Evolutionary conservation across 2,329 filamentous ascomycete species (phyloP), one percentile per base, ranked within the genome.

Genomic region (Cyphellophora attinorum): DNA sequence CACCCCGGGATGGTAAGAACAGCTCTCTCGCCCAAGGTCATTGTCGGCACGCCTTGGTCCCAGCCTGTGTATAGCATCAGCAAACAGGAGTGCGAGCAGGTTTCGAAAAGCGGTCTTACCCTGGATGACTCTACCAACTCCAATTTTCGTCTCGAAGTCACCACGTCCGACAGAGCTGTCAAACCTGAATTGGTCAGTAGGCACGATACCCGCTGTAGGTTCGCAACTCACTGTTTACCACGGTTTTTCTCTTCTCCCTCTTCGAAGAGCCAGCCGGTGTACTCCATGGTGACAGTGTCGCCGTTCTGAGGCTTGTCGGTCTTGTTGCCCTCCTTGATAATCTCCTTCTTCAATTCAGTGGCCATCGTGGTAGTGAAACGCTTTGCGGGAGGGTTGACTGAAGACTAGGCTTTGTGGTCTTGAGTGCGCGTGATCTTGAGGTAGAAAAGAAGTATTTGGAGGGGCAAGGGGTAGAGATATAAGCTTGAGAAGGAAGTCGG

Each of bases 1-100:
- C 70, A 86, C 81, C 73, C 70, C 44, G 79, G 73, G 56, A 96
- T 95, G 48, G 79, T 81, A 46, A 98, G 70, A 33, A 76, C 83
- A 35, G 85, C 79, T 68, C 84, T 89, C 73, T 96, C 89, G 57
- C 89, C 88, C 39, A 93, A 68, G 56, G 80, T 79, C 89, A 98
- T 95, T 55, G 76, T 68, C 32, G 68, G 64, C 34, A 96, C 86
- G 47, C 81, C 88, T 63, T 94, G 79, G 54, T 85, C 86, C 85
- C 76, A 93, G 49, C 76, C 83, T 86, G 47, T 42, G 45, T 54
- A n/a, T n/a, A n/a, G n/a, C n/a, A n/a, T n/a, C n/a, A n/a, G n/a
- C n/a, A n/a, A n/a, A 27, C 13, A 12, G 21, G n/a, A 25, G 21
- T 25, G 8, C 21, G n/a, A 25, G 21, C n/a, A 8, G n/a, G 21